A percentile compares a stretch with the other conserved stretches of the same genome.
Conservation (phyloP, 768 basidiomycete genomes). For the Tylopilus sp. region DNA sequence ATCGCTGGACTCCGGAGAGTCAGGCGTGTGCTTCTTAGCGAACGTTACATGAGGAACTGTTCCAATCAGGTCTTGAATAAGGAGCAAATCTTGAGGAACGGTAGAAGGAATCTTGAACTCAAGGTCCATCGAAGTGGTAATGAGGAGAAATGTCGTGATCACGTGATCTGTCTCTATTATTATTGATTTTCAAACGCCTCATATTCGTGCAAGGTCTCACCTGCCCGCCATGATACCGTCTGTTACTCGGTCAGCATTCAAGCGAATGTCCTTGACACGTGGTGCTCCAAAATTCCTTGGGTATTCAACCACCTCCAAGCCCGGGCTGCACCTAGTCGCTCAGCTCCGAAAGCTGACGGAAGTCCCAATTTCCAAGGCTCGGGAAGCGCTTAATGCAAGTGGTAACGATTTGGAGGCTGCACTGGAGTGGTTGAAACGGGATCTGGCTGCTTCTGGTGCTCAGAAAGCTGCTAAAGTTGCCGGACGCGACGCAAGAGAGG, state of each 20-base stretch:
- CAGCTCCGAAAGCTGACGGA: conserved; percentile 79
- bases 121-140: conserved; percentile 21
- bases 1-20: conserved; percentile 30
- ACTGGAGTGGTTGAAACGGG: conserved; percentile 76
- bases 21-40: neutral
- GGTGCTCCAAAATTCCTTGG: conserved; percentile 2
- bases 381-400: conserved; percentile 75
- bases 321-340: conserved; percentile 75
- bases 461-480: conserved; percentile 83
- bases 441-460: conserved; percentile 66
- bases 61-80: conserved; percentile 67
- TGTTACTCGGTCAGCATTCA: conserved; percentile 3
- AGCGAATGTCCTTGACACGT: neutral
- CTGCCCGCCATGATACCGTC: conserved; percentile 15
- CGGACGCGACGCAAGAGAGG: conserved; percentile 70
- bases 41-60: conserved; percentile 9
- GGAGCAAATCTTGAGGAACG: conserved; percentile 69
- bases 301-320: conserved; percentile 59
- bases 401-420: conserved; percentile 74
- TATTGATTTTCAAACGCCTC: too few species aligned
- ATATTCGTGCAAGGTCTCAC: too few species aligned
- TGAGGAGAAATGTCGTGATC: too few species aligned
- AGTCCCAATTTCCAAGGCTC: conserved; percentile 84
- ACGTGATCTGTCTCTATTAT: conserved; percentile 27
- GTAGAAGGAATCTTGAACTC: conserved; percentile 58